A percentile compares a stretch with the other conserved stretches of the same genome.
Evolutionary conservation across 2,329 filamentous ascomycete genomes (phyloP).

Genomic region (Sporothrix humicola): DNA sequence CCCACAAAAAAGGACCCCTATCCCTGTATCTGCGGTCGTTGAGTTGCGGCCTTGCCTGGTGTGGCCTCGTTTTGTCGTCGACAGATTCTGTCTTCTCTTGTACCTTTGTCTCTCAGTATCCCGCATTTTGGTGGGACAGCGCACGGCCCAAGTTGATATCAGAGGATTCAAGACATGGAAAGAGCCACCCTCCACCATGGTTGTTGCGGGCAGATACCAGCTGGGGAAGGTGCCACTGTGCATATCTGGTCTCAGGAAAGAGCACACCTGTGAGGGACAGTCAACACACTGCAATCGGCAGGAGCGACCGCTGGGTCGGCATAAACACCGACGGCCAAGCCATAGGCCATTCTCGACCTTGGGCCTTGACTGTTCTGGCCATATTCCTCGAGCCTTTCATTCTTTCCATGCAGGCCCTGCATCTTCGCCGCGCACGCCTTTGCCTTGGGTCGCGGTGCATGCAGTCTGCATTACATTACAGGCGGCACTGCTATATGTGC

Average conservation of each 20-base stretch:
- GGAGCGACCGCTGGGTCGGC: background rate
- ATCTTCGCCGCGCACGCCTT: conserved; percentile 13
- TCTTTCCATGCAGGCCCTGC: background rate
- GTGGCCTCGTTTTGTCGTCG: too few species aligned
- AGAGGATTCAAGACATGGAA: background rate
- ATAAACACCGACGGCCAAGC: background rate
- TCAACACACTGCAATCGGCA: background rate
- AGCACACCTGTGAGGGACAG: too few species aligned
- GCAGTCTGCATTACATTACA: background rate
- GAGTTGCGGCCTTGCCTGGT: too few species aligned
- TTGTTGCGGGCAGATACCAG: background rate
- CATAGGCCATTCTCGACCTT: background rate
- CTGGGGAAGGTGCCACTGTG: background rate
- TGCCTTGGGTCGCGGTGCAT: conserved; percentile 13
- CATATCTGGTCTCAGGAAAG: background rate
- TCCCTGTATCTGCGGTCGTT: too few species aligned
- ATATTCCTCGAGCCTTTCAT: background rate
- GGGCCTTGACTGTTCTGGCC: background rate
- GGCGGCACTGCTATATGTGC: background rate
- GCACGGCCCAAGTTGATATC: conserved; percentile 1
- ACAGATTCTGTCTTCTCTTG: too few species aligned
- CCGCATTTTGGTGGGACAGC: background rate
- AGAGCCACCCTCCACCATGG: background rate
- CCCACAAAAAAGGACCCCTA: too few species aligned
- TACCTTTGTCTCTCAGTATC: too few species aligned